A percentile compares a stretch with the other conserved stretches of the same genome.
Conservation (phyloP, 2,329 filamentous ascomycete species). For the Colletotrichum eleusines region DNA sequence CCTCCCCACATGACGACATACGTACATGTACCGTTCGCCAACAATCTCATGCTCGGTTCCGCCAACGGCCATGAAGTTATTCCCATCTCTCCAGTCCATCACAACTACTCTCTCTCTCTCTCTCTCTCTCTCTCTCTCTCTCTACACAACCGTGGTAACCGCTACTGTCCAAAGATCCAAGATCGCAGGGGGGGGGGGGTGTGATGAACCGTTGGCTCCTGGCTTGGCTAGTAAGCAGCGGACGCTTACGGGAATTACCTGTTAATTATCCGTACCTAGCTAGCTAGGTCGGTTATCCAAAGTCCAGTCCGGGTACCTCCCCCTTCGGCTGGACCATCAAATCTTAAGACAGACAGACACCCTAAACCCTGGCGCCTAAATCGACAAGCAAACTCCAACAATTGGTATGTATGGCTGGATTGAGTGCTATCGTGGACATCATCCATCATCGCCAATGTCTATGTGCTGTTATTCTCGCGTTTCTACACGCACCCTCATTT, state of each 20-base stretch:
- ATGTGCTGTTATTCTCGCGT: no score
- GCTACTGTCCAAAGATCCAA: conserved; percentile 29
- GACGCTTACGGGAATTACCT: conserved; percentile 7
- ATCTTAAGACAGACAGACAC: conserved; percentile 22
- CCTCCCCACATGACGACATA: no score
- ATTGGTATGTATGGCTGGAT: no score
- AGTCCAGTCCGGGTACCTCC: background rate
- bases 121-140: no score
- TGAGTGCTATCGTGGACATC: background rate
- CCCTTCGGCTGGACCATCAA: no score
- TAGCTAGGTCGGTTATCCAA: no score
- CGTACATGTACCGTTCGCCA: no score
- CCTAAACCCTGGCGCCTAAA: background rate
- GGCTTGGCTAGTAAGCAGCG: background rate
- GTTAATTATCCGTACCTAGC: no score
- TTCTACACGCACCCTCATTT: no score
- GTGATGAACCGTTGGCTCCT: background rate
- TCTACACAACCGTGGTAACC: background rate
- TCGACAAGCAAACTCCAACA: background rate
- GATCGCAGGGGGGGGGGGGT: background rate
- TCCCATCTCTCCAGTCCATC: background rate
- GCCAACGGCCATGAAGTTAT: conserved; percentile 25
- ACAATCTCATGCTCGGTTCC: background rate
- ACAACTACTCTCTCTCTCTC: no score
- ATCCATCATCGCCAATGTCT: conserved; percentile 5